A percentile compares a stretch with the other conserved stretches of the same genome.
phyloP scores from a whole-genome alignment of 352 stramenopile species.

The Phytophthora tentaculata region DNA sequence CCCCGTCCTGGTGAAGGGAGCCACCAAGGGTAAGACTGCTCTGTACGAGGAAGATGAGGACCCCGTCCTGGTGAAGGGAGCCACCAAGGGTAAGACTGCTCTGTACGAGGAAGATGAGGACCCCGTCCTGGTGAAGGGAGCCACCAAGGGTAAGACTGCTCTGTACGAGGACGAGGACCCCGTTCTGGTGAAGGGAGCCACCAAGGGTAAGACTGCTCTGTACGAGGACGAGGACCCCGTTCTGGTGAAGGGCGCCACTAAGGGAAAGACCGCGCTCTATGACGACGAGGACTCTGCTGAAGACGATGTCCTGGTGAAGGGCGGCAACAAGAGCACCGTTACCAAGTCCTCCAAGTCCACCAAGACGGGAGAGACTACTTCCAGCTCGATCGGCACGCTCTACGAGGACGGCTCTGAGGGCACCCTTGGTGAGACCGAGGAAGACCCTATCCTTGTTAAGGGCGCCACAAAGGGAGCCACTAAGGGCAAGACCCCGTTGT shows the following conservation, averaged over 20 bases:
- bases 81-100: not conserved
- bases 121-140: slow-evolving; percentile 17
- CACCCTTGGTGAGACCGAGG: slow-evolving; percentile 19
- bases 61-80: slow-evolving; percentile 17
- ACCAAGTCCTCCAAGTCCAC: slow-evolving; percentile 18
- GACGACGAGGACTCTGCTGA: no score
- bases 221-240: slow-evolving; percentile 15
- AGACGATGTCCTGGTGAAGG: slow-evolving; percentile 17
- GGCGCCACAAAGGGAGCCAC: slow-evolving; percentile 1
- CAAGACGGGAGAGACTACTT: slow-evolving; percentile 8
- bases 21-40: slow-evolving; percentile 18
- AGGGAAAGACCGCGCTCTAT: no score
- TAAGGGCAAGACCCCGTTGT: slow-evolving; percentile 16
- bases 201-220: slow-evolving; percentile 14
- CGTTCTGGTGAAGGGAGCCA: slow-evolving; percentile 10
- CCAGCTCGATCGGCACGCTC: slow-evolving; percentile 8
- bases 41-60: slow-evolving; percentile 10
- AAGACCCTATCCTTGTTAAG: slow-evolving; percentile 27
- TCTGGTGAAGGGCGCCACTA: slow-evolving; percentile 22
- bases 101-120: slow-evolving; percentile 4
- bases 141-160: not conserved
- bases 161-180: no score
- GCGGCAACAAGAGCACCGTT: slow-evolving; percentile 8
- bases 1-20: slow-evolving; percentile 15
- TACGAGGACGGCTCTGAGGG: slow-evolving; percentile 30